phyloP scores from a whole-genome alignment of 768 basidiomycete species.

The Boletus bicolor region DNA sequence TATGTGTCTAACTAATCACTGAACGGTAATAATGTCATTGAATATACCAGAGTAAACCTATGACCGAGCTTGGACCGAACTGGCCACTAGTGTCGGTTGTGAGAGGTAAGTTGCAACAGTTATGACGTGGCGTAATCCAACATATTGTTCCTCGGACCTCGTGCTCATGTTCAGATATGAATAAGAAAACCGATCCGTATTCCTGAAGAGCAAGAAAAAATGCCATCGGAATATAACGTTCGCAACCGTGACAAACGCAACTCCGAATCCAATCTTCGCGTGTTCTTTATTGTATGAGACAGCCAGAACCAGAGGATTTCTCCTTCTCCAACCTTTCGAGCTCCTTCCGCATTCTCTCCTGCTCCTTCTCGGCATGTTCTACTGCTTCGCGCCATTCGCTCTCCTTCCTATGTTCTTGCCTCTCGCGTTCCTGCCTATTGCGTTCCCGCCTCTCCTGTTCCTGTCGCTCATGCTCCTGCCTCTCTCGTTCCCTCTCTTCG shows the following conservation, averaged over 20 bases:
- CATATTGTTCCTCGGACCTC: too few species aligned
- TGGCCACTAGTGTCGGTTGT: too few species aligned
- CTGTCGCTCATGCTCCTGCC: neutral
- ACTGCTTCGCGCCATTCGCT: neutral
- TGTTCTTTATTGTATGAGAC: slow-evolving; percentile 9
- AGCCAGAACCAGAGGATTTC: slow-evolving; percentile 1
- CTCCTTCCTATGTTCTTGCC: neutral
- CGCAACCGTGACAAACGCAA: neutral
- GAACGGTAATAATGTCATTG: too few species aligned
- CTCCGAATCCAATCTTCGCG: neutral
- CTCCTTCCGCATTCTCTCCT: neutral
- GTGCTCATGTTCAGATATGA: neutral
- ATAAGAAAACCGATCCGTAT: neutral
- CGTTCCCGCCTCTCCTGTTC: neutral
- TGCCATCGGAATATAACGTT: neutral
- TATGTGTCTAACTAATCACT: too few species aligned
- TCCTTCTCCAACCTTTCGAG: neutral
- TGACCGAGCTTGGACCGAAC: too few species aligned
- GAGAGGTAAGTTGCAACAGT: too few species aligned
- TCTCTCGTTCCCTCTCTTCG: neutral
- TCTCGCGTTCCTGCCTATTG: neutral
- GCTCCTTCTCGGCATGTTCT: neutral
- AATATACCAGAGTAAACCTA: too few species aligned
- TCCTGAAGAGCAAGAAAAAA: neutral
- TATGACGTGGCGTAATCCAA: too few species aligned